Percentiles rank a stretch among this genome's conserved stretches.
Conservation (phyloP, 768 basidiomycete species). For the Trametes cingulata region DNA sequence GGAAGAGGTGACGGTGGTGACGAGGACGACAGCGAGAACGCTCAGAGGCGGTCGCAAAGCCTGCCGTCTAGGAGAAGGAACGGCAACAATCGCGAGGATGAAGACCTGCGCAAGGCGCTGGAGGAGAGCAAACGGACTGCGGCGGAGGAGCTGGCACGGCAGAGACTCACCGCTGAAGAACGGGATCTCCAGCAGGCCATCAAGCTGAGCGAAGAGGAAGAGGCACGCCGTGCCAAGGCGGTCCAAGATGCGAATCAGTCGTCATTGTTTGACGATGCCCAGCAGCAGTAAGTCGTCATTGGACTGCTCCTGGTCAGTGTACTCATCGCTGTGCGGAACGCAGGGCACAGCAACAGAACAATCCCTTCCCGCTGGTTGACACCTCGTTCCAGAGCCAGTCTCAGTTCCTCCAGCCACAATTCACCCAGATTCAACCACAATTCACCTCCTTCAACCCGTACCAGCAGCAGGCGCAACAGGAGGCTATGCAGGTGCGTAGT, state of each 20-base stretch:
- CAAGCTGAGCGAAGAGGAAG: conserved; percentile 88
- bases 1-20: conserved; percentile 46
- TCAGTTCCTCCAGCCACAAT: conserved; percentile 69
- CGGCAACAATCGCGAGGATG: conserved; percentile 59
- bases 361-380: conserved; percentile 64
- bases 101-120: conserved; percentile 82
- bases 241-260: conserved; percentile 73
- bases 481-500: conserved; percentile 63
- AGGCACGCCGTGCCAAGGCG: conserved; percentile 68
- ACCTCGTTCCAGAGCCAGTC: conserved; percentile 50
- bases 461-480: conserved; percentile 90
- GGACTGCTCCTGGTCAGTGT: neutral
- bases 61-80: conserved; percentile 26
- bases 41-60: conserved; percentile 37
- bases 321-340: conserved; percentile 10
- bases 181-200: conserved; percentile 83
- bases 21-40: conserved; percentile 48
- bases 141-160: conserved; percentile 64
- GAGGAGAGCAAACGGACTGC: conserved; percentile 82
- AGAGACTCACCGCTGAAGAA: conserved; percentile 61
- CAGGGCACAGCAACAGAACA: conserved; percentile 35
- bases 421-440: conserved; percentile 75
- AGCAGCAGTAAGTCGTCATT: conserved; percentile 61
- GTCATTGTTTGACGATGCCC: conserved; percentile 83
- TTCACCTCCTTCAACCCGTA: conserved; percentile 94